Conservation (phyloP, 768 basidiomycete genomes). For the Arthromyces matolae region DNA sequence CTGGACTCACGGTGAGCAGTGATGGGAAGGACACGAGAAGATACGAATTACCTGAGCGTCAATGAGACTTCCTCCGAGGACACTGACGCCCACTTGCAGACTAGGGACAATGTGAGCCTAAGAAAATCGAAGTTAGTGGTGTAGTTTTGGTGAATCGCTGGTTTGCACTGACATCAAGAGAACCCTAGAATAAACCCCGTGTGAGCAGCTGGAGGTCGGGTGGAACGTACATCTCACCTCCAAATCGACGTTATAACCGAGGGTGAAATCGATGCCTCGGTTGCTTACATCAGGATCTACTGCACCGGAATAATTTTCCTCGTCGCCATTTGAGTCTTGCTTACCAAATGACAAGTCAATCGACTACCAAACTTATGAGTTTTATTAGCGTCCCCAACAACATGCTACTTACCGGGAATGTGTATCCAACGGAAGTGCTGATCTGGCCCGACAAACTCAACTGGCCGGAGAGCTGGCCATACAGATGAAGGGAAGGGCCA, state of each 20-base stretch:
- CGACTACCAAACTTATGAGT: not conserved
- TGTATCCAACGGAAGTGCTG: not conserved
- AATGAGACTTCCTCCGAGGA: not conserved
- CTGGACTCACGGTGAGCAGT: not conserved
- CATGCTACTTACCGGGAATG: not conserved
- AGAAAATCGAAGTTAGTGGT: not conserved
- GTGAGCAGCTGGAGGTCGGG: not conserved
- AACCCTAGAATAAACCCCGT: not conserved
- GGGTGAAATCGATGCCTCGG: not conserved
- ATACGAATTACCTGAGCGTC: not conserved
- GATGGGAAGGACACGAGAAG: not conserved
- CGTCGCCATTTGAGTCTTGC: not conserved
- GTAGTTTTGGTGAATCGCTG: not conserved
- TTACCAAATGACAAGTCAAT: not conserved
- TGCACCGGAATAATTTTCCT: not conserved
- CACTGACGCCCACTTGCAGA: not conserved
- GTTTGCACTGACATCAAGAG: not conserved
- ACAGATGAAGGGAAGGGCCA: constrained; percentile 1
- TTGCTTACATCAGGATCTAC: not conserved
- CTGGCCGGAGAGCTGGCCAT: not conserved
- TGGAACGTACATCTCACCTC: not conserved
- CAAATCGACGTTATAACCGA: not conserved
- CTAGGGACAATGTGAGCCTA: not conserved
- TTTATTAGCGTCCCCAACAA: no score
- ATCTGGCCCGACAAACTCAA: not conserved